These are phyloP conservation scores for Parietaria judaica DNA, from an alignment of 306 rosid species.

Conservation along the genomic window DNA sequence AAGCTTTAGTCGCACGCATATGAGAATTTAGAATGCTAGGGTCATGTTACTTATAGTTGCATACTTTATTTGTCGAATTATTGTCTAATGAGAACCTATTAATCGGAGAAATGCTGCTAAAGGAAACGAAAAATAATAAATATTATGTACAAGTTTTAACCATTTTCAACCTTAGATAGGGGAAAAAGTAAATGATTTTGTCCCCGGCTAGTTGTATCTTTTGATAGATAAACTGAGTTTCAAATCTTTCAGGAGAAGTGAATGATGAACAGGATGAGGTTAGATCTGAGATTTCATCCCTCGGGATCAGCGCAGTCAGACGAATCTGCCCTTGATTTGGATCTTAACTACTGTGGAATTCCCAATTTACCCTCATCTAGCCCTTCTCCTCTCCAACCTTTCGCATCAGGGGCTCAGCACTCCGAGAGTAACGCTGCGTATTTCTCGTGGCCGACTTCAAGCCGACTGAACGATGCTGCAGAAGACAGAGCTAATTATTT, in stretches of 20 bases:
- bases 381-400: constrained; percentile 68
- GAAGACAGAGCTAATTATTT: constrained; percentile 91
- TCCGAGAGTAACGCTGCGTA: constrained; percentile 89
- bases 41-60: background rate
- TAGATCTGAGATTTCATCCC: constrained; percentile 55
- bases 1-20: background rate
- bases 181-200: too few species aligned
- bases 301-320: constrained; percentile 80
- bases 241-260: constrained; percentile 52
- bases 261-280: constrained; percentile 58
- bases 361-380: constrained; percentile 55
- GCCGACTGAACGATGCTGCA: constrained; percentile 75
- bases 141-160: too few species aligned
- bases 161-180: too few species aligned
- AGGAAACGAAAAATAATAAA: too few species aligned
- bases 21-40: background rate
- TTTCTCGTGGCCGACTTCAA: constrained; percentile 97
- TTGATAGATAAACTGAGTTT: constrained; percentile 1
- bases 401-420: constrained; percentile 74
- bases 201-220: too few species aligned
- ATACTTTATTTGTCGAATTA: too few species aligned
- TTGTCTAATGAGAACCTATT: too few species aligned
- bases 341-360: constrained; percentile 55
- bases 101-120: too few species aligned
- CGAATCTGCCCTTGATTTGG: constrained; percentile 79